Conservation (phyloP, 2,329 filamentous ascomycete species). For the Venturia pyrina region DNA sequence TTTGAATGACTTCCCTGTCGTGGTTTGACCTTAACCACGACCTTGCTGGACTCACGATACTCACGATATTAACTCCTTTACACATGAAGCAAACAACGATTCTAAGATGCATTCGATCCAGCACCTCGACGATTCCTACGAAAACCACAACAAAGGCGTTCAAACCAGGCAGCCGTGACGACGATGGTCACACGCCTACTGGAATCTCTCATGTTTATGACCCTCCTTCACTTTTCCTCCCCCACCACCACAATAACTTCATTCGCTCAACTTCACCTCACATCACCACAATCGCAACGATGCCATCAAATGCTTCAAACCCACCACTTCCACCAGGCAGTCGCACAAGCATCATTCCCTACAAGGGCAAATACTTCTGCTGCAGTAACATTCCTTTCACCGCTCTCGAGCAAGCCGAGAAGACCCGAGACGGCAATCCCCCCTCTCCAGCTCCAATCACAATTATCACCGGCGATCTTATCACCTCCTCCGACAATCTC, state of each 20-base stretch:
- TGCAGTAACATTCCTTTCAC: not conserved
- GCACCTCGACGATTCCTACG: not conserved
- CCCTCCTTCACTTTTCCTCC: not conserved
- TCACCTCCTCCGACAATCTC: not conserved
- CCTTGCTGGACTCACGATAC: not conserved
- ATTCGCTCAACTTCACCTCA: not conserved
- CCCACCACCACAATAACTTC: not conserved
- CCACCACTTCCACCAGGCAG: not conserved
- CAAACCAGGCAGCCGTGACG: not conserved
- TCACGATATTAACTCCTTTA: not conserved
- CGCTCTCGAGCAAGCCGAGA: not conserved
- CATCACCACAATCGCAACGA: not conserved
- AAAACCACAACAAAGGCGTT: not conserved
- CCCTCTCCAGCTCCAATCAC: not conserved
- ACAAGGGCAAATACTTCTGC: not conserved
- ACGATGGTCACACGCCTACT: not conserved
- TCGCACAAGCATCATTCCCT: not conserved
- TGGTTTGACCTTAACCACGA: no score
- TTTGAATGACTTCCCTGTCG: not conserved
- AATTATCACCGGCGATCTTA: not conserved
- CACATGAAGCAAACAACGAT: not conserved
- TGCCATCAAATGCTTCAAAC: not conserved
- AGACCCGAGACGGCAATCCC: not conserved
- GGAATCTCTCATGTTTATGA: not conserved
- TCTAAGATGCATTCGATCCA: not conserved